A percentile compares a stretch with the other conserved stretches of the same genome.
Evolutionary conservation across 345 rosid species (phyloP).

Genomic region (Gossypium herbaceum): DNA sequence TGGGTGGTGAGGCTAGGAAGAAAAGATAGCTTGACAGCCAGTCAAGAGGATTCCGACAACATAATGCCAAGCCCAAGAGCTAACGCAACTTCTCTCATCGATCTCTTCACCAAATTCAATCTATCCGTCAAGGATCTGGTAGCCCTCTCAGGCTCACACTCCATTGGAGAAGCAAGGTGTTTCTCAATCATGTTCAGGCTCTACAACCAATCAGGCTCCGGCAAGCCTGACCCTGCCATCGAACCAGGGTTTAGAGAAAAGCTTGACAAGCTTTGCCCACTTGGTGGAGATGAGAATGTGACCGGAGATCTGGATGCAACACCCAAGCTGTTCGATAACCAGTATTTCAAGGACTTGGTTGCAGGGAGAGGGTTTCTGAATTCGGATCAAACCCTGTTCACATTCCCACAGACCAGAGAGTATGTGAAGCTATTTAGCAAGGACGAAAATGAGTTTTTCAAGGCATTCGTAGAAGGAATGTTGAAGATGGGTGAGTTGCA

Average conservation of each 20-base stretch:
- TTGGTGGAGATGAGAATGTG: slow-evolving; percentile 61
- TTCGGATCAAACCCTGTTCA: slow-evolving; percentile 79
- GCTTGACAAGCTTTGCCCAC: slow-evolving; percentile 68
- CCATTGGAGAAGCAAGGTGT: slow-evolving; percentile 84
- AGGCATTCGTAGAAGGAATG: slow-evolving; percentile 75
- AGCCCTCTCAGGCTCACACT: slow-evolving; percentile 95
- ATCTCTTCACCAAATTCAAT: slow-evolving; percentile 52
- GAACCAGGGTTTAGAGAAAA: slow-evolving; percentile 47
- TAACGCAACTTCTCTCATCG: slow-evolving; percentile 56
- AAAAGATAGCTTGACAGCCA: slow-evolving; percentile 70
- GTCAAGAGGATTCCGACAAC: slow-evolving; percentile 58
- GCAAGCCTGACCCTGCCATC: slow-evolving; percentile 58
- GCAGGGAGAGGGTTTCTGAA: slow-evolving; percentile 81
- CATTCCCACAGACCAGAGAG: slow-evolving; percentile 44
- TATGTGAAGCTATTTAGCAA: slow-evolving; percentile 51
- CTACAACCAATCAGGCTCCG: slow-evolving; percentile 85
- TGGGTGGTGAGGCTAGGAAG: slow-evolving; percentile 92
- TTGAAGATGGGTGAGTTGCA: slow-evolving; percentile 83
- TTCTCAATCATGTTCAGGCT: slow-evolving; percentile 82
- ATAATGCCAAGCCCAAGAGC: slow-evolving; percentile 94
- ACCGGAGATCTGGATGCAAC: slow-evolving; percentile 76
- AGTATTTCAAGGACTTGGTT: slow-evolving; percentile 80
- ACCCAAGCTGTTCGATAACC: slow-evolving; percentile 57
- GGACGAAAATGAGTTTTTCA: slow-evolving; percentile 50
- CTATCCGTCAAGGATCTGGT: slow-evolving; percentile 78